A percentile compares a stretch with the other conserved stretches of the same genome.
phyloP scores from a whole-genome alignment of 2,329 filamentous ascomycete genomes.

The Rhytidhysteron rufulum region DNA sequence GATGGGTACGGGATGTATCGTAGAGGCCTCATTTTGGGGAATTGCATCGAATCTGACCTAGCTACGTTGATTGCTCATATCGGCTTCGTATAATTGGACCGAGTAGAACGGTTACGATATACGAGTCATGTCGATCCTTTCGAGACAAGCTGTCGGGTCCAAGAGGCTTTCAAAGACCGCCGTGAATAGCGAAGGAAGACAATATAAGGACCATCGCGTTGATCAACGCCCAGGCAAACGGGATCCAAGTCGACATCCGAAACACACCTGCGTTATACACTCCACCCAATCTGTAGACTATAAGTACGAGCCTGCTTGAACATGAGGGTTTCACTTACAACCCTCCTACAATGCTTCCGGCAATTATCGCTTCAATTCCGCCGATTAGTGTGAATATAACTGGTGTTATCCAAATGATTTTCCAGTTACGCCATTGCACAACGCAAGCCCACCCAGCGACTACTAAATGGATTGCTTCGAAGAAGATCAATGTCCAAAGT shows the following conservation, averaged over 20 bases:
- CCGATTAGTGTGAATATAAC: slow-evolving; percentile 68
- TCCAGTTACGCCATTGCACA: slow-evolving; percentile 61
- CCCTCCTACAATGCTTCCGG: slow-evolving; percentile 76
- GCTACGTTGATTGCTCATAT: too few relatives aligned
- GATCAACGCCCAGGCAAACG: slow-evolving; percentile 81
- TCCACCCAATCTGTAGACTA: slow-evolving; percentile 61
- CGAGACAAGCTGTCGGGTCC: too few relatives aligned
- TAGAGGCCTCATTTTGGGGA: too few relatives aligned
- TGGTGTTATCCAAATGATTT: slow-evolving; percentile 66
- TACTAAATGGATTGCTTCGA: slow-evolving; percentile 68
- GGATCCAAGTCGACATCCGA: slow-evolving; percentile 91
- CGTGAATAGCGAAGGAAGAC: slow-evolving; percentile 90
- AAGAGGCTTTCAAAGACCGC: slow-evolving; percentile 60
- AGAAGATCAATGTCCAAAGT: slow-evolving; percentile 80
- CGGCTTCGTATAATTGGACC: too few relatives aligned
- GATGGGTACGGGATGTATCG: too few relatives aligned
- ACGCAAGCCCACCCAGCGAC: slow-evolving; percentile 68
- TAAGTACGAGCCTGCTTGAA: slow-evolving; percentile 6
- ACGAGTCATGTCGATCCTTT: too few relatives aligned
- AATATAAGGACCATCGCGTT: slow-evolving; percentile 79
- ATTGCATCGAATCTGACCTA: too few relatives aligned
- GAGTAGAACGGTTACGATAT: too few relatives aligned
- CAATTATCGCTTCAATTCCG: slow-evolving; percentile 71
- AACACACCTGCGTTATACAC: slow-evolving; percentile 81
- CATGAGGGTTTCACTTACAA: slow-evolving; percentile 54